Conservation (phyloP, 192 early-diverging fungal genomes). For the Umbelopsis isabellina region DNA sequence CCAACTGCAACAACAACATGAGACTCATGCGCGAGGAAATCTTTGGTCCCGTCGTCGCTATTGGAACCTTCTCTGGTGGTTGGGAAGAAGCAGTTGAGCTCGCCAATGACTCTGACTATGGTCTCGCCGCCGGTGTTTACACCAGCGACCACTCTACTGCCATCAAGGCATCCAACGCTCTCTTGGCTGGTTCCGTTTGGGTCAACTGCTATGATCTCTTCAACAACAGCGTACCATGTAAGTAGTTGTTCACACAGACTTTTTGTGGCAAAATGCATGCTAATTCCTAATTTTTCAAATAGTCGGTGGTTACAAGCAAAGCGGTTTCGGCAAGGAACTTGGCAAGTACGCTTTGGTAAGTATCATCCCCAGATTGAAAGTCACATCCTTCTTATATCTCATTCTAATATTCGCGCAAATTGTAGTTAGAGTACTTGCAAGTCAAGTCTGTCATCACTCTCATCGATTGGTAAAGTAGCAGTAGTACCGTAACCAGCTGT, state of each 20-base stretch:
- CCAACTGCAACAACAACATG: conserved; percentile 57
- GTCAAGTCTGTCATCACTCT: conserved; percentile 52
- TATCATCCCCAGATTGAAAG: not conserved
- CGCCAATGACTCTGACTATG: conserved; percentile 78
- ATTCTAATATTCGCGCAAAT: not conserved
- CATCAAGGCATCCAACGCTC: conserved; percentile 47
- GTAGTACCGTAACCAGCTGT: not conserved
- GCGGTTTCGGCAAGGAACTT: conserved; percentile 67
- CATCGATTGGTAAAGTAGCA: not conserved
- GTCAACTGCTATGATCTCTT: conserved; percentile 54
- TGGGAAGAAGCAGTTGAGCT: conserved; percentile 74
- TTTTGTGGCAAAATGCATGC: not conserved
- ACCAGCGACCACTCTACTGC: conserved; percentile 69
- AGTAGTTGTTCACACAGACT: not conserved
- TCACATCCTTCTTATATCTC: not conserved
- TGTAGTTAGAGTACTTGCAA: conserved; percentile 44
- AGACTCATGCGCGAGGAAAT: conserved; percentile 75
- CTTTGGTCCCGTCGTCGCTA: conserved; percentile 83
- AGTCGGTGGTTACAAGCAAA: conserved; percentile 73
- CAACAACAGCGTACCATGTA: conserved; percentile 19
- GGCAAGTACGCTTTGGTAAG: conserved; percentile 51
- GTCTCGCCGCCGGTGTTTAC: conserved; percentile 77
- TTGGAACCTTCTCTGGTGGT: conserved; percentile 67
- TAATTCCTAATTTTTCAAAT: conserved; percentile 39
- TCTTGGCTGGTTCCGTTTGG: conserved; percentile 67